Conservation (phyloP, 768 basidiomycete genomes). For the Lentinula guzmanii region DNA sequence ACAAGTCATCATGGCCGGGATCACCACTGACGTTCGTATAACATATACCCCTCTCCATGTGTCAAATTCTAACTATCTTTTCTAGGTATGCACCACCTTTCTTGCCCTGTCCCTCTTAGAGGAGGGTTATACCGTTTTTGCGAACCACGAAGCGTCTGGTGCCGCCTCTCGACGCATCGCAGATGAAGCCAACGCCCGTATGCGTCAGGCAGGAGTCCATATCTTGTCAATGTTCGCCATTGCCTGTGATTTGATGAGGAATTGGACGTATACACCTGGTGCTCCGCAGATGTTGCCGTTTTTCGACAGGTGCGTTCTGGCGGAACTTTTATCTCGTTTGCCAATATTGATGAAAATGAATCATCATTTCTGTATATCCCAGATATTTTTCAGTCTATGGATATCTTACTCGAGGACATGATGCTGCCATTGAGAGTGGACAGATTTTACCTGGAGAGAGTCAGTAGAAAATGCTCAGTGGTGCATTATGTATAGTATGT, state of each 20-base stretch:
- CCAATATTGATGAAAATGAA: neutral
- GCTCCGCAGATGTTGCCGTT: constrained; percentile 33
- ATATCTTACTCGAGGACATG: constrained; percentile 23
- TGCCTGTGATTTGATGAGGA: constrained; percentile 40
- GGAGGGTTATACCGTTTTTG: constrained; percentile 42
- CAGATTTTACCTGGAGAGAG: constrained; percentile 16
- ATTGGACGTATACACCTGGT: constrained; percentile 46
- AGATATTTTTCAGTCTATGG: constrained; percentile 28
- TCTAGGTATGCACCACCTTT: constrained; percentile 42
- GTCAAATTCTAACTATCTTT: neutral
- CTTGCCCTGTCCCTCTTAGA: constrained; percentile 38
- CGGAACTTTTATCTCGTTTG: neutral
- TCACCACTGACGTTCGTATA: constrained; percentile 38
- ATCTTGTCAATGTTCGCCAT: constrained; percentile 40
- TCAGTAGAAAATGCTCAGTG: neutral
- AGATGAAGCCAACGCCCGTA: constrained; percentile 39
- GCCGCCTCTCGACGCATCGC: constrained; percentile 33
- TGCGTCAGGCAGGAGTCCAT: constrained; percentile 41
- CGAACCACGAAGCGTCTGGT: constrained; percentile 42
- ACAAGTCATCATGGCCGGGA: constrained; percentile 45
- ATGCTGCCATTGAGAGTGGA: constrained; percentile 21
- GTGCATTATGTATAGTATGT: too few species aligned
- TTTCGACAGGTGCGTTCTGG: constrained; percentile 33
- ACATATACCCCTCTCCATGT: neutral
- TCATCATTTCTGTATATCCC: neutral